Base-by-base conservation (phyloP, 805 yeast genomes). In the Candida nanaspora region DNA sequence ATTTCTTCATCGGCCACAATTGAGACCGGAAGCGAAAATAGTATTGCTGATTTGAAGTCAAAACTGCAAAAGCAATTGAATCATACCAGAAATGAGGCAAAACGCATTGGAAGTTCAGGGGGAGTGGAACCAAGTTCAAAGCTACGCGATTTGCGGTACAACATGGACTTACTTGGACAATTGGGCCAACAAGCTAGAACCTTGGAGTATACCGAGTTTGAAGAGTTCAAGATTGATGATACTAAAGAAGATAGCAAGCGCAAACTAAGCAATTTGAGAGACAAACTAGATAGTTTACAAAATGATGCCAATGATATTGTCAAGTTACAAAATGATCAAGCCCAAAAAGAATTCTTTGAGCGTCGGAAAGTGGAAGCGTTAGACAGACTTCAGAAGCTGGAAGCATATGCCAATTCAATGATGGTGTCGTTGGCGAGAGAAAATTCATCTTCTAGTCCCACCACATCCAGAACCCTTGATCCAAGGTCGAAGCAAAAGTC, bases 171-270 rank as follows among this genome's bases (percentile, higher is more conserved):
- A 46, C 70, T 89, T 40, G 95, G 86, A 55, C 74, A 76, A 37
- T 85, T 86, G 65, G 95, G 86, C 55, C 74, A 76, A 37, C 85
- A 86, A 65, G 96, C 96, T 0, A 67, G 94, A 45, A 85, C 83
- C 52, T 69, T 91, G 43, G 97, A 91, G 57, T 81, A 78, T 75
- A 82, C 85, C 18, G 93, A 87, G 48, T 88, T 86, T 52, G 81
- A 75, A 22, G 85, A 78, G 13, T 48, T 51, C 16, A 33, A 42
- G n/a, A 48, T 48, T 1, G 48, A 39, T 15, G 36, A 47, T 2
- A 39, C 41, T 23, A 16, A 25, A 19, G 38, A 35, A 18, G 77
- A 72, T 35, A 86, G 81, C 51, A 62, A 76, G 15, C 71, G 67
- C 14, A 79, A 78, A 41, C 62, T 85, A 37, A 72, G 71, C 39